phyloP scores from a whole-genome alignment of 75 land plant species.

The Pinus tabuliformis region DNA sequence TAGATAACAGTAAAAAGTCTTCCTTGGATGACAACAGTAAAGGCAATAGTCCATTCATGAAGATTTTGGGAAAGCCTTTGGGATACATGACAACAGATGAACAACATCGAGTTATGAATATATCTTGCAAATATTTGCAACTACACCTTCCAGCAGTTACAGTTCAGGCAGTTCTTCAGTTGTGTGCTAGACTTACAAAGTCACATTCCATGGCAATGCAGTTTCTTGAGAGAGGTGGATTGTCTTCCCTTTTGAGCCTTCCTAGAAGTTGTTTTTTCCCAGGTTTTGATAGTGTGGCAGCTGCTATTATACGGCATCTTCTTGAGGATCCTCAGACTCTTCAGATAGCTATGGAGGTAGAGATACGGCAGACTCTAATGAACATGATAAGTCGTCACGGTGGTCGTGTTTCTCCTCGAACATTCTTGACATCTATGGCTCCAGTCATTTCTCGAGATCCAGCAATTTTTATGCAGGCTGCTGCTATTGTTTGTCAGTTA shows the following conservation, averaged over 20 bases:
- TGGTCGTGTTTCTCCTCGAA: conserved; percentile 55
- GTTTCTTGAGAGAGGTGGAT: conserved; percentile 87
- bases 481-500: conserved; percentile 72
- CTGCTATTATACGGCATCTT: conserved; percentile 86
- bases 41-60: conserved; percentile 40
- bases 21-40: conserved; percentile 23
- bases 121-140: conserved; percentile 67
- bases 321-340: conserved; percentile 99
- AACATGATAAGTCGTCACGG: conserved; percentile 45
- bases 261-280: conserved; percentile 74
- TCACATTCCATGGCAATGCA: conserved; percentile 68
- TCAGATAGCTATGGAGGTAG: conserved; percentile 94
- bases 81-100: conserved; percentile 78
- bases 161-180: conserved; percentile 86
- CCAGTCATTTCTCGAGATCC: conserved; percentile 92
- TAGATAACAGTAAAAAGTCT: conserved; percentile 12
- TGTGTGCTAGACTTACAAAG: conserved; percentile 92
- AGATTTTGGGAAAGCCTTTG: conserved; percentile 71
- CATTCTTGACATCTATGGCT: conserved; percentile 85
- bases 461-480: conserved; percentile 82
- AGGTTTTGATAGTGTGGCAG: conserved; percentile 87
- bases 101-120: conserved; percentile 46
- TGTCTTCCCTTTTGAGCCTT: conserved; percentile 68
- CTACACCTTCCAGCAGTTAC: conserved; percentile 58
- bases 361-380: conserved; percentile 75